phyloP scores from a whole-genome alignment of 805 yeast genomes.

The Candida sithepensis region DNA sequence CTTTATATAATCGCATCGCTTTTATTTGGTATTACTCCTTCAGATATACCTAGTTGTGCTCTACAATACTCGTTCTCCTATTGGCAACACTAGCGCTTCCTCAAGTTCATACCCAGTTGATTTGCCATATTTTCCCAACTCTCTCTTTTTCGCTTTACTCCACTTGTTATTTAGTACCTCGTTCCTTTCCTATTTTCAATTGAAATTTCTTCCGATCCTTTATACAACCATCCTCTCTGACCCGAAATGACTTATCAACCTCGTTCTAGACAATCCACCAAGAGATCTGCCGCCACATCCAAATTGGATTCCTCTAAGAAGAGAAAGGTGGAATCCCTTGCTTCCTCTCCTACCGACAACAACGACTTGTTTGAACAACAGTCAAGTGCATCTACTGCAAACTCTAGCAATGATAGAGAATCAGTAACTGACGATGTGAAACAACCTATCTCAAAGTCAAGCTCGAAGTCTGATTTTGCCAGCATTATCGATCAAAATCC shows the following conservation, averaged over 20 bases:
- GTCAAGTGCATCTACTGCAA: not conserved
- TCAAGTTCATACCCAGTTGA: too few relatives aligned
- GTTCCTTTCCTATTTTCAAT: not conserved
- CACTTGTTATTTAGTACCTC: not conserved
- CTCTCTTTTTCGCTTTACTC: too few relatives aligned
- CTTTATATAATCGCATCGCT: too few relatives aligned
- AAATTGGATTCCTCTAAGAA: slow-evolving; percentile 1
- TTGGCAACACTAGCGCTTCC: too few relatives aligned
- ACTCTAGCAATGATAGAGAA: slow-evolving; percentile 3
- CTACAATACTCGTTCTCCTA: too few relatives aligned
- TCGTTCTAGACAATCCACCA: not conserved
- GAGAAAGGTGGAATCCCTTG: slow-evolving; percentile 3
- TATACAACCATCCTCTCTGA: not conserved
- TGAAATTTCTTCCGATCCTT: not conserved
- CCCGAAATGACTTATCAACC: not conserved
- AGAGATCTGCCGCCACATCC: not conserved
- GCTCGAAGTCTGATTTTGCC: slow-evolving; percentile 23
- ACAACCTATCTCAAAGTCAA: slow-evolving; percentile 15
- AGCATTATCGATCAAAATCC: slow-evolving; percentile 24
- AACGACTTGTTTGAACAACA: not conserved
- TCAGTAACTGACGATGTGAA: slow-evolving; percentile 4
- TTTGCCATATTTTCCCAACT: too few relatives aligned
- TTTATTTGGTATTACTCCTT: too few relatives aligned
- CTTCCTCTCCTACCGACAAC: not conserved
- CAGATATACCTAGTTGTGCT: too few relatives aligned